These are phyloP conservation scores for Iberis pinnata DNA, from an alignment of 345 rosid species.

Conservation along the genomic window DNA sequence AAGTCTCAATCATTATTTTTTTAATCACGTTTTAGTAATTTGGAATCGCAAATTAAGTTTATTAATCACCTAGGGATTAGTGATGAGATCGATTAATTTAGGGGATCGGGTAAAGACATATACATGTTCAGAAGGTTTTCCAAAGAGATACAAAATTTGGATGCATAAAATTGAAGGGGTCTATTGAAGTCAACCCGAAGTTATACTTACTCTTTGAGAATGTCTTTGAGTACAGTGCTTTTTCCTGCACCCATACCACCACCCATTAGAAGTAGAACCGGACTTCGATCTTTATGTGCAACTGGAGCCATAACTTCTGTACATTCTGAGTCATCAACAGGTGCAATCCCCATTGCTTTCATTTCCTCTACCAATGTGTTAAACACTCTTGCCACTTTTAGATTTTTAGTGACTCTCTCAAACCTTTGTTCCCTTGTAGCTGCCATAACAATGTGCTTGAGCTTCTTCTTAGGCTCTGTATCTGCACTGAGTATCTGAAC, in stretches of 20 bases:
- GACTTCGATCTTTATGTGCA: slow-evolving; percentile 80
- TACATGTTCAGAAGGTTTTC: too few relatives aligned
- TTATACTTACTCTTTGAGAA: slow-evolving; percentile 79
- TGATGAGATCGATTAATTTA: too few relatives aligned
- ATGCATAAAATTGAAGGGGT: too few relatives aligned
- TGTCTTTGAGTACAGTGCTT: slow-evolving; percentile 93
- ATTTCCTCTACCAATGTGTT: slow-evolving; percentile 77
- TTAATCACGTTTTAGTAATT: too few relatives aligned
- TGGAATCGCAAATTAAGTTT: too few relatives aligned
- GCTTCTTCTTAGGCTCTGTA: slow-evolving; percentile 68
- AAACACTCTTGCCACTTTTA: slow-evolving; percentile 74
- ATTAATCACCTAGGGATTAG: too few relatives aligned
- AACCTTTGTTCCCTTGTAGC: slow-evolving; percentile 92
- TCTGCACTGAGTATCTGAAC: slow-evolving; percentile 60
- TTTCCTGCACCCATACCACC: slow-evolving; percentile 99
- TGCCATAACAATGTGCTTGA: slow-evolving; percentile 72
- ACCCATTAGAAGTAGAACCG: slow-evolving; percentile 88
- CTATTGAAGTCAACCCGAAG: too few relatives aligned
- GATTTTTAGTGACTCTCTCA: slow-evolving; percentile 65
- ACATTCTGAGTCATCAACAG: slow-evolving; percentile 50
- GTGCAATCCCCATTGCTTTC: slow-evolving; percentile 74
- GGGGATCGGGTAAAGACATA: too few relatives aligned
- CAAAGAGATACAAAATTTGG: too few relatives aligned
- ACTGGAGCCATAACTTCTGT: slow-evolving; percentile 92
- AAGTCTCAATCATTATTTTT: too few relatives aligned